Percentiles rank a stretch among this genome's conserved stretches.
phyloP scores from a whole-genome alignment of 768 basidiomycete species.

The Lactarius vividus region DNA sequence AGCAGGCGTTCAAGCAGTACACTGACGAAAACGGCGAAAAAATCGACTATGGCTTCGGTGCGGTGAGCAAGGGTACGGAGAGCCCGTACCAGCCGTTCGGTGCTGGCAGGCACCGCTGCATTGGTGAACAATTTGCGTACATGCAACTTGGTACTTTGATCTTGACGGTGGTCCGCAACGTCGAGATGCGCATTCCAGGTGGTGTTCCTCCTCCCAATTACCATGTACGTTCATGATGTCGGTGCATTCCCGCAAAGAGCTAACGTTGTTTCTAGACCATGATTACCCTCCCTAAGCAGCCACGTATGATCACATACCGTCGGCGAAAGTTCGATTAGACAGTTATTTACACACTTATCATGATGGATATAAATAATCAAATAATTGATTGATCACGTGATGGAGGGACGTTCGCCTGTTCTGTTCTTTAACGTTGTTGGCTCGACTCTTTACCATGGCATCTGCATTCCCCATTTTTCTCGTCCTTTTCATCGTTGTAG shows the following conservation, averaged over 20 bases:
- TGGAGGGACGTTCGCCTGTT: background rate
- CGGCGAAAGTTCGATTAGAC: conserved; percentile 55
- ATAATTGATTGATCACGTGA: conserved; percentile 3
- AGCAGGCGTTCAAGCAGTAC: conserved; percentile 73
- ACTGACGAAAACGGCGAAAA: conserved; percentile 77
- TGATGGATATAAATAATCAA: background rate
- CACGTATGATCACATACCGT: conserved; percentile 62
- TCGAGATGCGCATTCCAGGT: conserved; percentile 69
- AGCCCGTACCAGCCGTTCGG: conserved; percentile 98
- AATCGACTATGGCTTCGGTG: conserved; percentile 94
- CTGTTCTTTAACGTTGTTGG: background rate
- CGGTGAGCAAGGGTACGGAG: conserved; percentile 93
- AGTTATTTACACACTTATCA: background rate
- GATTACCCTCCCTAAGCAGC: conserved; percentile 85
- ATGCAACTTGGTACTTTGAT: conserved; percentile 87
- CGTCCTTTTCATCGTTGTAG: conserved; percentile 61
- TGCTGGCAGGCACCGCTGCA: conserved; percentile 92
- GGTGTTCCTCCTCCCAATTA: conserved; percentile 84
- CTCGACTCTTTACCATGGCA: conserved; percentile 45
- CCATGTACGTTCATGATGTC: conserved; percentile 55
- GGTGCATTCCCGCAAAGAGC: background rate
- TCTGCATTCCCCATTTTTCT: conserved; percentile 68
- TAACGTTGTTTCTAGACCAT: conserved; percentile 60
- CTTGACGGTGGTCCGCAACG: conserved; percentile 67
- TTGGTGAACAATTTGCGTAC: conserved; percentile 97